Evolutionary conservation across 2,329 filamentous ascomycete genomes (phyloP).

Genomic region (Exophiala aquamarina): DNA sequence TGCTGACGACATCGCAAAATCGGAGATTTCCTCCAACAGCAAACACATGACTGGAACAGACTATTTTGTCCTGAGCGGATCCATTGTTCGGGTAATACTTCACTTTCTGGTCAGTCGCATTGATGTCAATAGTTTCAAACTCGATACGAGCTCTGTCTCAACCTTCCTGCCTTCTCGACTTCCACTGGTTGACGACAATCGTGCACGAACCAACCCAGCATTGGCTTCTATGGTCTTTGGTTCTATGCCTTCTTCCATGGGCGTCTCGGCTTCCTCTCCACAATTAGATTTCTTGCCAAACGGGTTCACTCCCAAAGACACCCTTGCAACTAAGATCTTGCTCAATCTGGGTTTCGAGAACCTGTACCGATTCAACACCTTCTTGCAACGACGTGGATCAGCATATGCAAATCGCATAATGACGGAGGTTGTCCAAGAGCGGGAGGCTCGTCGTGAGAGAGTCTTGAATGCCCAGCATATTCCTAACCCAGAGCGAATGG

Average conservation of each 20-base stretch:
- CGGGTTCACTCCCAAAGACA: slow-evolving; percentile 10
- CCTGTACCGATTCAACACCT: slow-evolving; percentile 18
- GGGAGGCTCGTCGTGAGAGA: slow-evolving; percentile 23
- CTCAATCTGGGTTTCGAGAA: slow-evolving; percentile 28
- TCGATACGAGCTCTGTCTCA: slow-evolving; percentile 12
- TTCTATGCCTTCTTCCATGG: slow-evolving; percentile 25
- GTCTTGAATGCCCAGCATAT: slow-evolving; percentile 13
- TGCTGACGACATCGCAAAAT: slow-evolving; percentile 18
- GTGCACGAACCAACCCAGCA: slow-evolving; percentile 24
- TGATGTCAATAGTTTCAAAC: slow-evolving; percentile 20
- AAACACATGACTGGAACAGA: slow-evolving; percentile 21
- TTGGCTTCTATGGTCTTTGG: slow-evolving; percentile 29
- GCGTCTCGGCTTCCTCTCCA: slow-evolving; percentile 17
- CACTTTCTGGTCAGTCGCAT: slow-evolving; percentile 20
- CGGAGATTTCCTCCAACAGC: slow-evolving; percentile 10
- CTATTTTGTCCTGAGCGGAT: slow-evolving; percentile 16
- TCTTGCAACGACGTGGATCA: slow-evolving; percentile 5
- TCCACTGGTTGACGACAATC: slow-evolving; percentile 20
- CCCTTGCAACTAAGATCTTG: slow-evolving; percentile 24
- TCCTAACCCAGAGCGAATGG: slow-evolving; percentile 22
- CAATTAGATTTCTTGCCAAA: slow-evolving; percentile 11
- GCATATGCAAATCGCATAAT: slow-evolving; percentile 16
- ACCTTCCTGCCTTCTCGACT: slow-evolving; percentile 20
- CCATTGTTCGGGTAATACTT: slow-evolving; percentile 17
- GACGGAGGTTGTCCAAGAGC: slow-evolving; percentile 21